A percentile compares a stretch with the other conserved stretches of the same genome.
phyloP scores from a whole-genome alignment of 805 yeast species.

The Candida ovalis region DNA sequence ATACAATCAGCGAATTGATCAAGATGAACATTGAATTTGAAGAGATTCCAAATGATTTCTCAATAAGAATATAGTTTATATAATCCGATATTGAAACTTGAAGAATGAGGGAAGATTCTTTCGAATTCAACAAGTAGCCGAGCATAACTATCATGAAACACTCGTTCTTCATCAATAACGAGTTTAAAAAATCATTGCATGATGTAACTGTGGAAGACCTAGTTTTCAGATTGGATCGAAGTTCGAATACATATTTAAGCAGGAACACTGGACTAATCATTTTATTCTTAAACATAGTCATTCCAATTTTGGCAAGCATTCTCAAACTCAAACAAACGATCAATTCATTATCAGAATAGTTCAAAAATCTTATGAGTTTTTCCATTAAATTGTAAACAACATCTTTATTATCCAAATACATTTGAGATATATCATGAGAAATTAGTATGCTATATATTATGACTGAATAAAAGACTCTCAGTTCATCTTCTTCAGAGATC shows the following conservation, averaged over 20 bases:
- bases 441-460: constrained; percentile 9
- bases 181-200: constrained; percentile 14
- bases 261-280: constrained; percentile 6
- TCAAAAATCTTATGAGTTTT: constrained; percentile 3
- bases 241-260: not conserved
- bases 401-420: not conserved
- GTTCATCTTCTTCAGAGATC: constrained; percentile 5
- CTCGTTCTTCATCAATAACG: constrained; percentile 10
- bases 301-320: constrained; percentile 5
- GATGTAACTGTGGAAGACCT: constrained; percentile 6
- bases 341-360: not conserved
- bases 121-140: constrained; percentile 10
- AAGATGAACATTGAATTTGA: constrained; percentile 16
- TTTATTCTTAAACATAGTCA: constrained; percentile 1
- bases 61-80: constrained; percentile 22
- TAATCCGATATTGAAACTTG: constrained; percentile 19
- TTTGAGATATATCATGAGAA: constrained; percentile 2
- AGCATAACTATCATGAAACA: constrained; percentile 11
- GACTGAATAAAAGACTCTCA: constrained; percentile 10
- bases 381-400: constrained; percentile 2
- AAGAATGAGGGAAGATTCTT: not conserved
- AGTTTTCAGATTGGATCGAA: not conserved
- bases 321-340: constrained; percentile 4
- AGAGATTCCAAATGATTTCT: constrained; percentile 4
- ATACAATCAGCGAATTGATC: constrained; percentile 14